Evolutionary conservation across 176 grass and related monocot species (phyloP).

Genomic region (Microstegium vimineum): DNA sequence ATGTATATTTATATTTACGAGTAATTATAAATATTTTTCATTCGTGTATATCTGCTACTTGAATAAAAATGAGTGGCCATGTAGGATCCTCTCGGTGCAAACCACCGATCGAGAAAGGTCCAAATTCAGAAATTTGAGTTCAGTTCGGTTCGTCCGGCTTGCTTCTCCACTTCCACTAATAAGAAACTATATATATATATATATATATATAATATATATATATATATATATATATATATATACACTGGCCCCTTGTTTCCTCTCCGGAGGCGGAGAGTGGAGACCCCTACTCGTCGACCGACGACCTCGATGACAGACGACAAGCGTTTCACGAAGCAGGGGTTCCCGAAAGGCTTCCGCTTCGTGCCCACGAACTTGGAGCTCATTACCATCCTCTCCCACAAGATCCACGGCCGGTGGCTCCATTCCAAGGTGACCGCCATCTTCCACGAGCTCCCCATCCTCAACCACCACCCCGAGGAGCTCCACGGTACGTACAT

Average conservation of each 20-base stretch:
- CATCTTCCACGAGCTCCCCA: constrained; percentile 16
- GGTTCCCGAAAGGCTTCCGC: constrained; percentile 11
- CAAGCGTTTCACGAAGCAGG: not conserved
- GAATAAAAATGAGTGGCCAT: too few species aligned
- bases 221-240: too few species aligned
- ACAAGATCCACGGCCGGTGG: not conserved
- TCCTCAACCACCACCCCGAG: constrained; percentile 29
- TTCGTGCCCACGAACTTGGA: not conserved
- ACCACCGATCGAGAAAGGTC: not conserved
- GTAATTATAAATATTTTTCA: too few species aligned
- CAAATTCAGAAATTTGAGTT: not conserved
- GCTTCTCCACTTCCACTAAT: not conserved
- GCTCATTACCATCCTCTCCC: not conserved
- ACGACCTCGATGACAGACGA: not conserved
- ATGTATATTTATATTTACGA: too few species aligned
- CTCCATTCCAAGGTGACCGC: not conserved
- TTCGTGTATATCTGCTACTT: too few species aligned
- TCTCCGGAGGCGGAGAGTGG: too few species aligned
- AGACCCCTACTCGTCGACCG: not conserved
- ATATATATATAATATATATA: too few species aligned
- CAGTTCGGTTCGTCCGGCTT: not conserved
- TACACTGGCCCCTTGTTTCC: not conserved
- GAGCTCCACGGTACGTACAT: constrained; percentile 40
- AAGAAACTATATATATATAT: too few species aligned
- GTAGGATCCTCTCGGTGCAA: too few species aligned